phyloP scores from a whole-genome alignment of 179 eudicot species.

The Corrigiola litoralis region DNA sequence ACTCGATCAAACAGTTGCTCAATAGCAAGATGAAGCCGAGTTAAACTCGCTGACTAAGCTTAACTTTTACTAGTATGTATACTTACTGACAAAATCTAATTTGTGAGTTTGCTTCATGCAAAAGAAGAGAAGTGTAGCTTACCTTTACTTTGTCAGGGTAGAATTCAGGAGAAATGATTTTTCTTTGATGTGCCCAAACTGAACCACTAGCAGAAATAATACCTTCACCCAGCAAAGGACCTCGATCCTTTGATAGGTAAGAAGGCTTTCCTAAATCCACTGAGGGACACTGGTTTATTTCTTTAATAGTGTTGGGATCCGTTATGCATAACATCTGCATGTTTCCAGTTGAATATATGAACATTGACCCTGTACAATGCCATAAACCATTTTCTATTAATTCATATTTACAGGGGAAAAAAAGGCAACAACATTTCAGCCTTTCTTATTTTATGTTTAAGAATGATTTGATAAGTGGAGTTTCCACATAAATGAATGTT shows the following conservation, averaged over 20 bases:
- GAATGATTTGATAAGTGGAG: no score
- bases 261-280: slow-evolving; percentile 33
- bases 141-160: slow-evolving; percentile 31
- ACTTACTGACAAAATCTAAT: no score
- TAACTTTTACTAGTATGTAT: no score
- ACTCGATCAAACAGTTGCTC: no score
- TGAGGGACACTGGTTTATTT: slow-evolving; percentile 15
- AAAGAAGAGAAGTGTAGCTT: not conserved
- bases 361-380: slow-evolving; percentile 26
- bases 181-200: slow-evolving; percentile 25
- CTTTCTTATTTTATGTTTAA: not conserved
- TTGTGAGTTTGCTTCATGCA: no score
- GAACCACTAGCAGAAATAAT: slow-evolving; percentile 28
- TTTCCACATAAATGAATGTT: no score
- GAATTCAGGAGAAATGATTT: slow-evolving; percentile 30
- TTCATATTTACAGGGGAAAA: not conserved
- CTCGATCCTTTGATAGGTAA: slow-evolving; percentile 29
- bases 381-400: not conserved
- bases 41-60: no score
- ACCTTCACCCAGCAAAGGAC: slow-evolving; percentile 30
- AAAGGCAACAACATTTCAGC: not conserved
- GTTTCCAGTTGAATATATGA: slow-evolving; percentile 27
- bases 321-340: slow-evolving; percentile 26
- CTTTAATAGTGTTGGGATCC: slow-evolving; percentile 27
- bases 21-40: no score